Conservation (phyloP, 23 red algal species). For the Chondrus crispus region DNA sequence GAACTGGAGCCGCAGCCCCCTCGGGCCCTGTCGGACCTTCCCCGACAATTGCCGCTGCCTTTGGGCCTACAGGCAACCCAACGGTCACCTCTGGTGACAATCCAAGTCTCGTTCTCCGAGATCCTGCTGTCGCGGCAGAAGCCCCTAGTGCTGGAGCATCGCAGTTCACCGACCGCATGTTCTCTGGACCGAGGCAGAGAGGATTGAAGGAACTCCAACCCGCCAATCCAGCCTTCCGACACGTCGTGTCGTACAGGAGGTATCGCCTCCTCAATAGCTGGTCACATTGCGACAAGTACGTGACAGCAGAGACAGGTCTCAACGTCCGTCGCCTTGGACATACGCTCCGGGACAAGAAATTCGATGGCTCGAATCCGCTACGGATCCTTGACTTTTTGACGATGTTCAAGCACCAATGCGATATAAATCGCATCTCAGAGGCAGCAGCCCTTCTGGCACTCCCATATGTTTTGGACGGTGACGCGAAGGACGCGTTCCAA, state of each 20-base stretch:
- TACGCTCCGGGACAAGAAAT: neutral
- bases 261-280: neutral
- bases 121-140: too few species aligned
- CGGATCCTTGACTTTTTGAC: neutral
- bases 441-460: neutral
- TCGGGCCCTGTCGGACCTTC: too few species aligned
- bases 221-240: neutral
- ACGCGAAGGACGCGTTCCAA: neutral
- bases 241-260: neutral
- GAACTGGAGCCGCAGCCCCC: too few species aligned
- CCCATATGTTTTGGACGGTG: neutral
- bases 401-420: neutral
- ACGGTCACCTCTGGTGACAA: too few species aligned
- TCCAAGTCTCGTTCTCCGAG: too few species aligned
- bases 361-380: neutral
- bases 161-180: too few species aligned
- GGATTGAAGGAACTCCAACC: neutral
- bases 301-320: neutral
- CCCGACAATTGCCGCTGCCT: too few species aligned
- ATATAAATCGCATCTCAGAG: neutral
- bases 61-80: too few species aligned
- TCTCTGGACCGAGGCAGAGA: neutral
- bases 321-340: neutral
- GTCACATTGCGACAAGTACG: neutral
- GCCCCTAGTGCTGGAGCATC: too few species aligned